Evolutionary conservation across 345 rosid species (phyloP).

Genomic region (thale cress (Arabidopsis thaliana)): TAIR10.1 NC_003076.8:3630001-3630500

Average conservation of each 20-base stretch:
- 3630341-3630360: background rate
- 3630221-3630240: constrained; percentile 43
- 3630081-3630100: background rate
- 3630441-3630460: constrained; percentile 11
- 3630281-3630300: constrained; percentile 46
- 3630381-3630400: background rate
- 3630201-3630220: constrained; percentile 51
- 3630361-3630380: constrained; percentile 2
- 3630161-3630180: constrained; percentile 53
- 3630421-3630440: too few relatives aligned
- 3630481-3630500: constrained; percentile 45
- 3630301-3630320: constrained; percentile 42
- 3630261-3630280: constrained; percentile 44
- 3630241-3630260: constrained; percentile 44
- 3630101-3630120: background rate
- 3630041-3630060: constrained; percentile 5
- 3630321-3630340: constrained; percentile 50
- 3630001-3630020: background rate
- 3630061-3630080: constrained; percentile 19
- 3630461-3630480: constrained; percentile 51
- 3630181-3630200: constrained; percentile 52
- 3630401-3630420: background rate
- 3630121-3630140: background rate
- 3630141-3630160: background rate
- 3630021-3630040: background rate